Evolutionary conservation across 306 rosid species (phyloP), one percentile per base, ranked within the genome.

Genomic region (Malus sylvestris): DNA sequence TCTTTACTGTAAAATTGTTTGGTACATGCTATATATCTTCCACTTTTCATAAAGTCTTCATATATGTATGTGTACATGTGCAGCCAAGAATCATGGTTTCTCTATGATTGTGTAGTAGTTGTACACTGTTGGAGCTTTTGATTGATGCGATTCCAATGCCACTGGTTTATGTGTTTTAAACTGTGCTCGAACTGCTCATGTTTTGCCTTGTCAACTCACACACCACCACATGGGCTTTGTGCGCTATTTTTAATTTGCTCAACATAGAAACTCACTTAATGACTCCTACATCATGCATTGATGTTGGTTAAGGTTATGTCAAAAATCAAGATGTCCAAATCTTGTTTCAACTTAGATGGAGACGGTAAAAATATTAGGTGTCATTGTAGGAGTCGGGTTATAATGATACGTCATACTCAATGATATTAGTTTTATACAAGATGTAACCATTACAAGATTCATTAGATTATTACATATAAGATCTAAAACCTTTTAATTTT

Each of bases 41-140:
- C 69, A 55, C 74, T 68, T 74, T 82, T 75, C 27, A 40, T 27
- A 69, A 78, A 78, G 68, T 67, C 63, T 20, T 83, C 82, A 82
- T 79, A 84, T 76, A 87, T 87, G 84, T 79, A 84, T 76, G 90
- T 87, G 86, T 81, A 74, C 68, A 81, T 77, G 89, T 81, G 82
- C 75, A 81, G 78, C 83, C 89, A 88, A 84, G 80, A 81, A 85
- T 83, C 81, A 83, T 86, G 89, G 81, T 78, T 81, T 70, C 85
- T 84, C 71, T 75, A 79, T 84, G 58, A 80, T 80, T 85, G 84
- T 79, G n/a, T 25, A 55, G 49, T 27, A 45, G 29, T 62, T 46
- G 19, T 46, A 46, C 52, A 70, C 76, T 77, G 35, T 73, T 70
- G 18, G 70, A 55, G 53, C 57, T 67, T 76, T 73, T 79, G 82